Conservation (phyloP, 1,139 yeast genomes). For the Scheffersomyces titani region DNA sequence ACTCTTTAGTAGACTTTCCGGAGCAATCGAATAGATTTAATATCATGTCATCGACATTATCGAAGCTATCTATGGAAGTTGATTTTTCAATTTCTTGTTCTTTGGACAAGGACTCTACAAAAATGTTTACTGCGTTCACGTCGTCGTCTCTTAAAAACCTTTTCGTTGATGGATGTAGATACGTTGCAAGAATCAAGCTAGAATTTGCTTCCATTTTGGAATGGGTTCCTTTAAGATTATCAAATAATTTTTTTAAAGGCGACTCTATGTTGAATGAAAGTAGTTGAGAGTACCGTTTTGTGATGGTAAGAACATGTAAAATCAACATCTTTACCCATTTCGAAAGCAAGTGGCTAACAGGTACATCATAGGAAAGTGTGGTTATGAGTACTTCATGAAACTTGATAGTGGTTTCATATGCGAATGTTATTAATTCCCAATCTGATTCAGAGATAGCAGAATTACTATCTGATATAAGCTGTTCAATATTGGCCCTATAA, state of each 20-base stretch:
- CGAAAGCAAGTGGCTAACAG: constrained; percentile 19
- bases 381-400: constrained; percentile 14
- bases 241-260: constrained; percentile 5
- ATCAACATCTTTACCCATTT: constrained; percentile 24
- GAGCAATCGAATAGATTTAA: constrained; percentile 29
- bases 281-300: constrained; percentile 2
- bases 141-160: constrained; percentile 22
- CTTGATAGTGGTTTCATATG: constrained; percentile 8
- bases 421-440: constrained; percentile 17
- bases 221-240: constrained; percentile 11
- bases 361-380: constrained; percentile 9
- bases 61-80: constrained; percentile 14
- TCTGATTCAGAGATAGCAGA: constrained; percentile 10
- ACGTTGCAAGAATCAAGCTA: constrained; percentile 20
- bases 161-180: constrained; percentile 29
- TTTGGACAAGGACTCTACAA: constrained; percentile 2
- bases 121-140: constrained; percentile 9
- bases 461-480: neutral
- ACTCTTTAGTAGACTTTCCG: constrained; percentile 27
- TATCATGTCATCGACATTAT: constrained; percentile 28
- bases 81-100: constrained; percentile 2
- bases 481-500: neutral
- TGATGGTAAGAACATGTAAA: constrained; percentile 14
- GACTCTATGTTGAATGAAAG: constrained; percentile 3
- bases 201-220: constrained; percentile 15